phyloP scores from a whole-genome alignment of 2,329 filamentous ascomycete genomes.

The Claviceps pazoutovae region DNA sequence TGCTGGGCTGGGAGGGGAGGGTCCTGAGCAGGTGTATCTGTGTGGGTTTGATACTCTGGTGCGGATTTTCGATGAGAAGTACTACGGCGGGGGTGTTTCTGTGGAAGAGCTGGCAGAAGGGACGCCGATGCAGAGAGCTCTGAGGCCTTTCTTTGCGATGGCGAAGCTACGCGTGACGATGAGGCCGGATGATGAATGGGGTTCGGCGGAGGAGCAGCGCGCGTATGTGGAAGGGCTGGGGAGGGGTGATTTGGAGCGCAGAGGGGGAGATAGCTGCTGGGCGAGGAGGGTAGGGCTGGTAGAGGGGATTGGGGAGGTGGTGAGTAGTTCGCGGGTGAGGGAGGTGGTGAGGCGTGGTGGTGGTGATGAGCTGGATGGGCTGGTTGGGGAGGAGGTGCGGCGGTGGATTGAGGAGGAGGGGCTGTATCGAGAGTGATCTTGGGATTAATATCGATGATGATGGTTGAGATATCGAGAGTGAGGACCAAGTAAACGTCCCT shows the following conservation, averaged over 20 bases:
- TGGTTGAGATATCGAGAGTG: no score
- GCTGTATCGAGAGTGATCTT: constrained; percentile 31
- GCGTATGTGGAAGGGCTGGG: constrained; percentile 38
- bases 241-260: constrained; percentile 30
- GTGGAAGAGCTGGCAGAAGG: no score
- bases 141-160: constrained; percentile 49
- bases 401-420: constrained; percentile 41
- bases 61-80: constrained; percentile 58
- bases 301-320: constrained; percentile 25
- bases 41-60: constrained; percentile 65
- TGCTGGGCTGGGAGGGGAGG: constrained; percentile 1
- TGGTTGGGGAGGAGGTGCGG: constrained; percentile 44
- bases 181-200: constrained; percentile 48
- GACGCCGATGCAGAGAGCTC: constrained; percentile 31
- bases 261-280: constrained; percentile 47
- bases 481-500: no score
- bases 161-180: constrained; percentile 51
- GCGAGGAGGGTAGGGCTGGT: constrained; percentile 45
- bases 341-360: constrained; percentile 35
- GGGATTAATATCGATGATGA: neutral
- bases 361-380: constrained; percentile 29
- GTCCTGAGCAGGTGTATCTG: constrained; percentile 49
- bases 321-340: constrained; percentile 52
- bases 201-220: constrained; percentile 27
- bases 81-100: constrained; percentile 35